Conservation (phyloP, 306 rosid genomes). For the Datisca glomerata region DNA sequence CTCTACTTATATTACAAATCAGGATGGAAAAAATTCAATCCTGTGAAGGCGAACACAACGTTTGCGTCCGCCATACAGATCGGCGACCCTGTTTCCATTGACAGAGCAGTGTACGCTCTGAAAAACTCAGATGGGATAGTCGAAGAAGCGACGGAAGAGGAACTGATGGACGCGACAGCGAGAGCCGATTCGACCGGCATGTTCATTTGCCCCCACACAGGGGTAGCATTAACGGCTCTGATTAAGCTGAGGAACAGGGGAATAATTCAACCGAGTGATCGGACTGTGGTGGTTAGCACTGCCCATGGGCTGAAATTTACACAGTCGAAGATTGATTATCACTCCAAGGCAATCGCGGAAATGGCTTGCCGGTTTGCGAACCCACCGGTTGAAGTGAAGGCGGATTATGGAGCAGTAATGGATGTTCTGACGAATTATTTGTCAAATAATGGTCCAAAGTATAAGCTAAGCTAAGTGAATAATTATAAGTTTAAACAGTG, state of each 20-base stretch:
- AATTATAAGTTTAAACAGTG: no score
- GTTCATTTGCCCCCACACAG: slow-evolving; percentile 81
- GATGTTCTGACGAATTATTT: slow-evolving; percentile 36
- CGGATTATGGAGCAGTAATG: slow-evolving; percentile 39
- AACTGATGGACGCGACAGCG: slow-evolving; percentile 76
- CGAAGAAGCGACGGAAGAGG: slow-evolving; percentile 74
- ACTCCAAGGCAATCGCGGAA: slow-evolving; percentile 28
- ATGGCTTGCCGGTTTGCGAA: slow-evolving; percentile 39
- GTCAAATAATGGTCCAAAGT: slow-evolving; percentile 17
- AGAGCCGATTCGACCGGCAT: slow-evolving; percentile 75
- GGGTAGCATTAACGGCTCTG: slow-evolving; percentile 69
- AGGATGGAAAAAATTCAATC: slow-evolving; percentile 49
- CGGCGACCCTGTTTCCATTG: slow-evolving; percentile 80
- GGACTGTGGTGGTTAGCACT: slow-evolving; percentile 75
- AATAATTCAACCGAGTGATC: slow-evolving; percentile 37
- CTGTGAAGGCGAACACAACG: slow-evolving; percentile 47
- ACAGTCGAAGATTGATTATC: slow-evolving; percentile 41
- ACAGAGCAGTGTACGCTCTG: slow-evolving; percentile 67
- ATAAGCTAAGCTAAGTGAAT: no score
- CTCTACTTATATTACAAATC: slow-evolving; percentile 49
- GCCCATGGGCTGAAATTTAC: slow-evolving; percentile 83
- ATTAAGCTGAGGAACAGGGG: slow-evolving; percentile 55
- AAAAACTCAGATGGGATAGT: slow-evolving; percentile 58
- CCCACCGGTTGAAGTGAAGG: slow-evolving; percentile 33
- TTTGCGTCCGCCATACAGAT: slow-evolving; percentile 82